Base-by-base conservation (phyloP, 345 rosid species). In the Rhizophora apiculata region DNA sequence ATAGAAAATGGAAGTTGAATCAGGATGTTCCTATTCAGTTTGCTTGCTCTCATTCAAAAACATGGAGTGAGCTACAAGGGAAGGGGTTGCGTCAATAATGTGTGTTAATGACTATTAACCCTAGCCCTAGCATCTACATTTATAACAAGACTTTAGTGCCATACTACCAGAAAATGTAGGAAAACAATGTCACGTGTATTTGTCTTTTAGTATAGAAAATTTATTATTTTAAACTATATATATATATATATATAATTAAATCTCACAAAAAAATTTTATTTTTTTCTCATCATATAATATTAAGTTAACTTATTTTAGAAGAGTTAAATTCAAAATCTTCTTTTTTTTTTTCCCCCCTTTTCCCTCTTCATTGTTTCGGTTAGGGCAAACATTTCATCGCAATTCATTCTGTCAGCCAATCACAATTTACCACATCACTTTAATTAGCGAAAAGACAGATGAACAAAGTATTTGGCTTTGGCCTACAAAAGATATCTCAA, bases 121-220 rank as follows among this genome's bases (percentile, higher is more conserved):
- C 87, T 85, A 87, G 82, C 88, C 87, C 89, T 85, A 85, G 79
- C 78, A 15, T 72, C 64, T 65, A 43, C 55, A 63, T 69, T 61
- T 85, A 87, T 71, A 72, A 68, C 60, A 68, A 52, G 15, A 4
- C 60, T 31, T 49, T 60, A 49, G 52, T 76, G 68, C 67, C 37
- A 60, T 18, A 62, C 65, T 54, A 66, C 67, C 43, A 61, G 61
- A 54, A 36, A 36, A 39, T 39, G 2, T 64, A 51, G 26, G 30
- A 29, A 54, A 60, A 62, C n/a, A 61, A 19, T 64, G 72, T 63
- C 68, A 69, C 65, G 70, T 55, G 74, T 71, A 73, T 67, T 62
- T 74, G 73, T 78, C 37, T 67, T 74, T 74, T 51, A 78, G 79
- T 81, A 55, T 69, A 52, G 6, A 1, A 1, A 52, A 20, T 5